Conservation (phyloP, 2,329 filamentous ascomycete genomes). For the Penicillium frequentans region DNA sequence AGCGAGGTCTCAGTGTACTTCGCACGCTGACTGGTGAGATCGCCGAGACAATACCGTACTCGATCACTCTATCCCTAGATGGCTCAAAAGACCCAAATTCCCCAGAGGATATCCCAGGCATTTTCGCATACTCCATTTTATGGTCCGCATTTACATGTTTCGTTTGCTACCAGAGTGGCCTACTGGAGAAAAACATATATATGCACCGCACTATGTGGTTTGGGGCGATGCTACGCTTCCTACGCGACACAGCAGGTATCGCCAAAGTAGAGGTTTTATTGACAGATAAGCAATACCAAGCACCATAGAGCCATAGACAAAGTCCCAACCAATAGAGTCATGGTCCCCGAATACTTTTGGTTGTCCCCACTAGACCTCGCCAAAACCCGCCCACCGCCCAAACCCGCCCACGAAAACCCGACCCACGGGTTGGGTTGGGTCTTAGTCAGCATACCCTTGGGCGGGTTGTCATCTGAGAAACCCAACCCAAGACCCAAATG, state of each 20-base stretch:
- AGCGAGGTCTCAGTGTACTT: not conserved
- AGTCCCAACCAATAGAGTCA: not conserved
- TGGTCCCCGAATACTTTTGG: not conserved
- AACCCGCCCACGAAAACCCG: too few species aligned
- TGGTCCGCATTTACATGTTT: constrained; percentile 6
- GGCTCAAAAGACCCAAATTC: not conserved
- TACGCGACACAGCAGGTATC: constrained; percentile 11
- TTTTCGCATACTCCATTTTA: constrained; percentile 6
- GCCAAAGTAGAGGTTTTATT: constrained; percentile 3
- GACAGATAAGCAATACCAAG: not conserved
- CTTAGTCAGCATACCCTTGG: too few species aligned
- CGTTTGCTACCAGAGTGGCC: not conserved
- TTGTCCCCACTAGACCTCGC: too few species aligned
- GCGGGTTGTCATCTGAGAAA: too few species aligned
- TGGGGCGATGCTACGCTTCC: constrained; percentile 4
- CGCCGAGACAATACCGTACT: constrained; percentile 4
- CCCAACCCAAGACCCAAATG: too few species aligned
- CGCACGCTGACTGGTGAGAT: constrained; percentile 2
- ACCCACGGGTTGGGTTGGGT: too few species aligned
- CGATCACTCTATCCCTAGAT: constrained; percentile 2
- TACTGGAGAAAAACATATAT: not conserved
- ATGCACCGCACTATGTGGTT: constrained; percentile 4
- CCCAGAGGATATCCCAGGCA: not conserved
- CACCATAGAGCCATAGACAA: not conserved
- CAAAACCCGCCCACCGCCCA: too few species aligned